These are phyloP conservation scores for Bonia amplexicaulis DNA, from an alignment of 176 grass and related monocot species.

Conservation along the genomic window DNA sequence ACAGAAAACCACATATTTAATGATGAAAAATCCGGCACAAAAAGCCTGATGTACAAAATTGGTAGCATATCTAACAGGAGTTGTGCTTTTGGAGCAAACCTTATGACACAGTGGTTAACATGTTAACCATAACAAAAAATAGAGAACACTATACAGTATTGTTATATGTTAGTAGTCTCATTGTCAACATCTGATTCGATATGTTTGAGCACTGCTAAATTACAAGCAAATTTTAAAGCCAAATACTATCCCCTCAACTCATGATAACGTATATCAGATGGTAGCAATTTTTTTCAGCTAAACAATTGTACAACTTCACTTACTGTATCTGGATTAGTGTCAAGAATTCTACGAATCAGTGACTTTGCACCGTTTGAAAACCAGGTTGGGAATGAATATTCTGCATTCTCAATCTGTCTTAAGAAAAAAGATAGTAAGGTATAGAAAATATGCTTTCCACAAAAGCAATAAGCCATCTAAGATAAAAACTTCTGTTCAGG, in stretches of 20 bases:
- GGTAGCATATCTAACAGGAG: neutral
- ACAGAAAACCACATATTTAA: neutral
- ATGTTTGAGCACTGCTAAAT: neutral
- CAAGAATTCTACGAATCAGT: conserved; percentile 79
- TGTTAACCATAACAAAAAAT: neutral
- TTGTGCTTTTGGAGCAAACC: neutral
- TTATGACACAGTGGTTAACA: neutral
- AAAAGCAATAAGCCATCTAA: neutral
- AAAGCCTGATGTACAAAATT: neutral
- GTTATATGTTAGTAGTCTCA: neutral
- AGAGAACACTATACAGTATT: neutral
- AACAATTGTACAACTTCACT: conserved; percentile 39
- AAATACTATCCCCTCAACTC: neutral
- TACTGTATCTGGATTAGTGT: conserved; percentile 90
- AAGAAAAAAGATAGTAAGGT: conserved; percentile 3
- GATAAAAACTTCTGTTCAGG: neutral
- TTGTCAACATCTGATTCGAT: neutral
- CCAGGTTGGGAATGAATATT: conserved; percentile 82
- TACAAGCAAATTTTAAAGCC: neutral
- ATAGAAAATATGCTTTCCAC: neutral
- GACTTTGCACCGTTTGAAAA: conserved; percentile 74
- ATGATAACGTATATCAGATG: conserved; percentile 13
- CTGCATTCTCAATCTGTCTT: conserved; percentile 72
- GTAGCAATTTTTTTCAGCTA: neutral
- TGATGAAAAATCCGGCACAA: neutral